Evolutionary conservation across 805 yeast species (phyloP), one percentile per base, ranked within the genome.

Genomic region (Candida fluviatilis): DNA sequence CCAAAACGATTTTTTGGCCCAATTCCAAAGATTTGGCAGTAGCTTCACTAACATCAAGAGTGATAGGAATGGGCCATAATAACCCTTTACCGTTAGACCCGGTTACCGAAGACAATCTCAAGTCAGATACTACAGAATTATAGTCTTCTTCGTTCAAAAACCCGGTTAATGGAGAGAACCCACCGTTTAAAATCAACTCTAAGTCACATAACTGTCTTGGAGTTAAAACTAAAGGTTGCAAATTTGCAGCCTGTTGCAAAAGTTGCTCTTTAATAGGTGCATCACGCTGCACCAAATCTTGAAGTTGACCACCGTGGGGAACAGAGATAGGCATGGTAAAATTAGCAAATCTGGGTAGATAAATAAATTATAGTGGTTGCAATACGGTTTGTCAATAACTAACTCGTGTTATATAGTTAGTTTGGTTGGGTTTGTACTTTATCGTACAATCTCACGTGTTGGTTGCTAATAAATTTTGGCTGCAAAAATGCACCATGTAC

Each of bases 11-110:
- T 55, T 85, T 78, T 38, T 82, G 76, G 36, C 85, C 84, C 8
- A 66, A 60, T 30, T 66, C 41, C 45, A 75, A 66, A 4, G 38
- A n/a, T 35, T 56, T 45, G 31, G 68, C 58, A 37, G 84, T 70
- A 11, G 60, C 51, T 47, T 69, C 65, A 39, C 75, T 60, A 3
- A 89, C 85, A 57, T 90, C 98, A 41, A 91, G 70, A 39, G 87
- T 89, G 62, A 90, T 90, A 37, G 98, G 98, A 54, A 90, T 88
- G 15, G 96, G 78, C 90, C 95, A 90, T 47, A 90, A 71, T 39
- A 80, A 68, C 14, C 96, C 96, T 48, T 64, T 58, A 13, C 69
- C 70, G 4, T 46, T 40, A 32, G 47, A 42, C 35, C 55, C 62
- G 35, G 49, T 57, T 23, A 59, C 62, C 33, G 78, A 72, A 6